Evolutionary conservation across 371 early-diverging fungal genomes (phyloP).

Genomic region (Rhizopus delemar): DNA sequence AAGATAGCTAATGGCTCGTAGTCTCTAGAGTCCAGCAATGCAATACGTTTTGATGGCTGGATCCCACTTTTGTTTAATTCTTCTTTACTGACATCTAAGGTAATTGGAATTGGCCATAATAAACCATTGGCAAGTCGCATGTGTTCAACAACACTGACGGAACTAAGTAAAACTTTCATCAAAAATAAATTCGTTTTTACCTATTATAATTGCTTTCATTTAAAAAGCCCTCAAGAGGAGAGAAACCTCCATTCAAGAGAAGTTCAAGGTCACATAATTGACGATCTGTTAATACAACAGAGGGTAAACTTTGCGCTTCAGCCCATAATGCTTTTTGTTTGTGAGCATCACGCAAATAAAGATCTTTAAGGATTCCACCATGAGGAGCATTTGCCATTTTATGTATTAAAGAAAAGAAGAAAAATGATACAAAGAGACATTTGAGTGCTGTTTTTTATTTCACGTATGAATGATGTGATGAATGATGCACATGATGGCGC

Average conservation of each 20-base stretch:
- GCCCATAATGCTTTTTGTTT: slow-evolving; percentile 63
- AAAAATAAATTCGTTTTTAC: slow-evolving; percentile 38
- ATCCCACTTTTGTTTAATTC: slow-evolving; percentile 61
- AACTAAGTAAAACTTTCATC: neutral
- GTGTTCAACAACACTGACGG: slow-evolving; percentile 72
- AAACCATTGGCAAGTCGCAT: slow-evolving; percentile 77
- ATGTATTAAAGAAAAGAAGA: slow-evolving; percentile 5
- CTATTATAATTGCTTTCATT: slow-evolving; percentile 79
- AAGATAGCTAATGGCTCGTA: slow-evolving; percentile 82
- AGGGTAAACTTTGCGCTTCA: slow-evolving; percentile 68
- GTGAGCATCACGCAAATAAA: slow-evolving; percentile 78
- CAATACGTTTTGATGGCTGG: slow-evolving; percentile 59
- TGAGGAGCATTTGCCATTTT: slow-evolving; percentile 85
- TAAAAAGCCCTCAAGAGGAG: slow-evolving; percentile 94
- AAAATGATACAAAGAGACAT: slow-evolving; percentile 4
- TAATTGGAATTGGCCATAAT: slow-evolving; percentile 91
- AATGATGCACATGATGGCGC: slow-evolving; percentile 27
- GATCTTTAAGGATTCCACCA: slow-evolving; percentile 91
- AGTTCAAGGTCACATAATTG: slow-evolving; percentile 95
- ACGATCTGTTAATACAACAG: slow-evolving; percentile 85
- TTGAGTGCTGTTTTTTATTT: neutral
- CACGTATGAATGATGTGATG: slow-evolving; percentile 18
- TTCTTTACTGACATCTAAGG: slow-evolving; percentile 75
- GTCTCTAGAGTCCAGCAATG: slow-evolving; percentile 83
- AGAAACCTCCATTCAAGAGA: slow-evolving; percentile 93